Base-by-base conservation (phyloP, 257 asterid genomes). In the Cynanchum wilfordii region DNA sequence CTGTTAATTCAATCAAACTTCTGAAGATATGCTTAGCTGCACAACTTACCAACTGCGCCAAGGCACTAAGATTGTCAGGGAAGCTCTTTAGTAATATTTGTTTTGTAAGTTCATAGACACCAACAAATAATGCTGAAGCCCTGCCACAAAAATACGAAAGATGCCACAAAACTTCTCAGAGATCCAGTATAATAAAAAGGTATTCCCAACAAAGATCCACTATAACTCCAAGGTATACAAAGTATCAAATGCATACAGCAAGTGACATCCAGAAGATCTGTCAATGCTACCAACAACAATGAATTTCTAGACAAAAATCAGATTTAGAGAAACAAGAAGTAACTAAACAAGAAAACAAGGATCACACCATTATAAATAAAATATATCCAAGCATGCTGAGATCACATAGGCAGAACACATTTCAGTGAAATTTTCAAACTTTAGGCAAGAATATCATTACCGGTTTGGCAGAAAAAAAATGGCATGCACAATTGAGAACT, bases 61-160 rank as follows among this genome's bases (percentile, higher is more conserved):
- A 51, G 76, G 90, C 90, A 78, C 89, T 84, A 4, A 89, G 82
- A 55, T 81, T 84, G 63, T 85, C 89, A 60, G 96, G 96, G 42
- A 89, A 63, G 63, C 79, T 79, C 67, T 77, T 76, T 77, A 85
- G 77, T 79, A 87, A 81, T 72, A 79, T 87, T 81, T 86, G 84
- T 80, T 87, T 89, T 17, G 90, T 52, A 30, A 87, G 90, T 79
- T 89, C 96, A 68, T 89, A 89, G 59, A 85, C 90, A 38, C 96
- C 96, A 67, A 87, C 40, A 72, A 87, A 89, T 77, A 89, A 80
- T 71, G 96, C 96, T 11, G 92, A 89, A 33, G 92, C 96, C 80
- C 96, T 89, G 82, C 75, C 68, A 80, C 68, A 72, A 56, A 44
- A n/a, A 55, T 42, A 42, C 47, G 47, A 30, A 63, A 24, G 29